Evolutionary conservation across 352 stramenopile species (phyloP), one percentile per base, ranked within the genome.

Genomic region (Phytopythium litorale): DNA sequence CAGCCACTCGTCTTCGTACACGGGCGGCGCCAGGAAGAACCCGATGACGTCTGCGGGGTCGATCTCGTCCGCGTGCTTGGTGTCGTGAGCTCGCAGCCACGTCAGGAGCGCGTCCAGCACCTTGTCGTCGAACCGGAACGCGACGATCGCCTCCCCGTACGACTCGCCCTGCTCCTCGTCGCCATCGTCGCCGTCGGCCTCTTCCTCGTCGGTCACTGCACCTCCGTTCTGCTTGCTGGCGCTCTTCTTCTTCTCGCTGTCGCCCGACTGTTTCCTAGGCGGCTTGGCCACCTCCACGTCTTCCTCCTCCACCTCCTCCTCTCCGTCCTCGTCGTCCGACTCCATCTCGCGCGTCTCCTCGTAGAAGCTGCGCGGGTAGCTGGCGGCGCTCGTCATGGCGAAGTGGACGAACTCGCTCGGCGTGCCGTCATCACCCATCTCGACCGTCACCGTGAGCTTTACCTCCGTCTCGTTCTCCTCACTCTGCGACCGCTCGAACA

Each of bases 341-440:
- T 70, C 69, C 16, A 71, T 54, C 38, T 75, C 59, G 54, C 80
- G 68, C 54, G 76, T 63, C 30, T 87, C 73, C 43, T 92, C 81
- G 63, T 92, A 92, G 68, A 87, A 89, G 58, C 80, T 89, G 23
- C 76, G 81, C 9, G 84, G 84, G 57, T 92, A 92, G n/a, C 54
- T 21, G 28, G 75, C 56, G 18, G 82, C 63, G 51, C 77, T 82
- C 13, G 65, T 71, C 59, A 92, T 65, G n/a, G 73, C 75, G 64
- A 84, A 89, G 65, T 75, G 64, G 63, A 92, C 71, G 28, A 92
- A 64, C 60, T 87, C 71, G 60, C 70, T 74, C 9, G 77, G 65
- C 42, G 61, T 67, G 5, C 42, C 62, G 33, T 78, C 67, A 16
- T 77, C 66, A 30, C 78, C 79, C 19, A 89, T 67, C 9, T 69